phyloP scores from a whole-genome alignment of 2,329 filamentous ascomycete species.

The Cytospora leucostoma region DNA sequence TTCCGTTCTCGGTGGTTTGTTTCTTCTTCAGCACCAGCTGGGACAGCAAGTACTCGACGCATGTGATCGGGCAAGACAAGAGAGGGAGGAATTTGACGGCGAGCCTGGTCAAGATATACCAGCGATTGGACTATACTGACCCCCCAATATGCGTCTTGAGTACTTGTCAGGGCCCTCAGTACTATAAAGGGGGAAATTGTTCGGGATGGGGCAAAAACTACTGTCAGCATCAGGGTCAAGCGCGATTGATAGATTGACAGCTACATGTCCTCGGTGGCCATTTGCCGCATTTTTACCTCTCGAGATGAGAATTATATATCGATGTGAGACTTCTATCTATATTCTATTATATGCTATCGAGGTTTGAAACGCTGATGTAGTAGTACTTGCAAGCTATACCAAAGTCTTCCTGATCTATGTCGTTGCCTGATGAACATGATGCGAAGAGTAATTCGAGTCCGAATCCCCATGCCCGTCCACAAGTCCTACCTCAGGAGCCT shows the following conservation, averaged over 20 bases:
- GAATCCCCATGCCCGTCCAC: background rate
- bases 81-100: slow-evolving; percentile 7
- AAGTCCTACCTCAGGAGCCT: background rate
- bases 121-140: slow-evolving; percentile 15
- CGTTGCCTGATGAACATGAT: too few relatives aligned
- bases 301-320: too few relatives aligned
- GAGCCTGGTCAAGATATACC: slow-evolving; percentile 16
- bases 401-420: too few relatives aligned
- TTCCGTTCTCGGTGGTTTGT: slow-evolving; percentile 15
- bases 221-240: background rate
- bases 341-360: background rate
- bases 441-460: background rate
- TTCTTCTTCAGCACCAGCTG: slow-evolving; percentile 15
- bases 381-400: too few relatives aligned
- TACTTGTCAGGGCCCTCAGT: slow-evolving; percentile 14
- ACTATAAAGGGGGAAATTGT: slow-evolving; percentile 19
- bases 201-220: slow-evolving; percentile 22
- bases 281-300: too few relatives aligned
- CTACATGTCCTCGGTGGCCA: background rate
- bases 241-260: background rate
- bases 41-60: slow-evolving; percentile 21
- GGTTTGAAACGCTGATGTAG: too few relatives aligned
- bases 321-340: background rate
- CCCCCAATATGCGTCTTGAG: slow-evolving; percentile 16
- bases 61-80: background rate